Evolutionary conservation across 2,329 filamentous ascomycete genomes (phyloP).

Genomic region (Neoarthrinium moseri): DNA sequence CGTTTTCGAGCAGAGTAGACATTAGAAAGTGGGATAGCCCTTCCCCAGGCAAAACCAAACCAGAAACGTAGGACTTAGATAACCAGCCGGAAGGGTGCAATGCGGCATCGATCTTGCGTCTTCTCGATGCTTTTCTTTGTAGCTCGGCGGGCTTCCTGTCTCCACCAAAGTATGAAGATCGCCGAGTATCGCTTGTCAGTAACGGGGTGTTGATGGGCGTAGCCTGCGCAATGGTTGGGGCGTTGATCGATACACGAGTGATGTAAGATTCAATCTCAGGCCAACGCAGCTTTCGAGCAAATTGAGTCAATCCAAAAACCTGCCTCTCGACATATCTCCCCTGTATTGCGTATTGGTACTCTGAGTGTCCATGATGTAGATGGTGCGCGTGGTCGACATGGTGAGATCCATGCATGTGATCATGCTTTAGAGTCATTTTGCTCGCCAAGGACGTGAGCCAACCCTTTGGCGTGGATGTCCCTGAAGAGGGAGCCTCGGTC

Average conservation of each 20-base stretch:
- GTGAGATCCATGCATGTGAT: constrained; percentile 31
- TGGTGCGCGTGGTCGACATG: constrained; percentile 34
- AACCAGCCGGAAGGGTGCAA: constrained; percentile 64
- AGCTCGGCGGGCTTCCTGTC: constrained; percentile 23
- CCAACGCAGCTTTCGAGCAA: constrained; percentile 62
- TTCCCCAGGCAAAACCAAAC: constrained; percentile 64
- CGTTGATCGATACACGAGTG: constrained; percentile 46
- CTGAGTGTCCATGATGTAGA: constrained; percentile 29
- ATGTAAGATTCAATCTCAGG: constrained; percentile 56
- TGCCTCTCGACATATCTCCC: constrained; percentile 59
- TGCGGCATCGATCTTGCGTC: constrained; percentile 55
- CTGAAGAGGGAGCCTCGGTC: constrained; percentile 33
- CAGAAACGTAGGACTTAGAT: constrained; percentile 66
- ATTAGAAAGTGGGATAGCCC: constrained; percentile 63
- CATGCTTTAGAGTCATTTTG: constrained; percentile 45
- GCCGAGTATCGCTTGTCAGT: constrained; percentile 33
- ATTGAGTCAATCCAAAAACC: constrained; percentile 60
- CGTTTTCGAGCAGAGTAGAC: constrained; percentile 64
- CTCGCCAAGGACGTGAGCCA: constrained; percentile 61
- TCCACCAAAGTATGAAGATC: constrained; percentile 46
- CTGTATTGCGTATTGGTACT: constrained; percentile 47
- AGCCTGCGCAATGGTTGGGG: constrained; percentile 39
- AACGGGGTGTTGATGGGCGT: constrained; percentile 40
- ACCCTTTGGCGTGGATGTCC: constrained; percentile 31
- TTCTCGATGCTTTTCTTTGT: constrained; percentile 38